phyloP scores from a whole-genome alignment of 768 basidiomycete species.

The Lactarius quietus region DNA sequence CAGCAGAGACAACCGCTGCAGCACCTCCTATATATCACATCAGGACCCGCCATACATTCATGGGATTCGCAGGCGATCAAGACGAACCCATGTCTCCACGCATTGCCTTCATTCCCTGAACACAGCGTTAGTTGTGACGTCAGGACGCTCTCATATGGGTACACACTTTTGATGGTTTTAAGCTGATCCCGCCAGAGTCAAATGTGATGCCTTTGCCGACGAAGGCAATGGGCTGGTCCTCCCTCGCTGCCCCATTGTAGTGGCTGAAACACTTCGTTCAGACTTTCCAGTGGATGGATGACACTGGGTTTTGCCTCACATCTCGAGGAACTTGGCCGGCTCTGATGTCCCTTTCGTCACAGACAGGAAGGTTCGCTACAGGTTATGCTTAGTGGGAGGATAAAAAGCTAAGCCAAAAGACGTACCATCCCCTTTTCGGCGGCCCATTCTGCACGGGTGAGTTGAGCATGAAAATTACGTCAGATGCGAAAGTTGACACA shows the following conservation, averaged over 20 bases:
- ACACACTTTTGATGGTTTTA: slow-evolving; percentile 71
- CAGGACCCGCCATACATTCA: not conserved
- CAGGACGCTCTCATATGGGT: not conserved
- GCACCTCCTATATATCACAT: slow-evolving; percentile 54
- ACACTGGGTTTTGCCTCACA: slow-evolving; percentile 40
- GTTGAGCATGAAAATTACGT: not conserved
- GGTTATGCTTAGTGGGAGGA: not conserved
- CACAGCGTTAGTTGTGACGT: not conserved
- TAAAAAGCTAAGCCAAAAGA: not conserved
- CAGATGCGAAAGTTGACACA: not conserved
- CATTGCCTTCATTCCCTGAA: slow-evolving; percentile 78
- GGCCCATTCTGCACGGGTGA: slow-evolving; percentile 64
- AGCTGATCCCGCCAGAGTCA: slow-evolving; percentile 82
- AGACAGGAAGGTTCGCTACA: slow-evolving; percentile 77
- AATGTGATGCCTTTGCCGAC: slow-evolving; percentile 92
- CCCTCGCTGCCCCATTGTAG: slow-evolving; percentile 69
- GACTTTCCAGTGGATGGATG: not conserved
- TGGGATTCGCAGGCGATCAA: not conserved
- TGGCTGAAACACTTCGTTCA: slow-evolving; percentile 42
- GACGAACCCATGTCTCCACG: slow-evolving; percentile 77
- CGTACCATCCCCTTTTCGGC: slow-evolving; percentile 76
- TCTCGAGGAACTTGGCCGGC: slow-evolving; percentile 84
- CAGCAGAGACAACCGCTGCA: slow-evolving; percentile 68
- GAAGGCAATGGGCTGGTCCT: slow-evolving; percentile 60
- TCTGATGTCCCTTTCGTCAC: slow-evolving; percentile 80